phyloP scores from a whole-genome alignment of 2,329 filamentous ascomycete genomes.

The Pestalotiopsis sp. region DNA sequence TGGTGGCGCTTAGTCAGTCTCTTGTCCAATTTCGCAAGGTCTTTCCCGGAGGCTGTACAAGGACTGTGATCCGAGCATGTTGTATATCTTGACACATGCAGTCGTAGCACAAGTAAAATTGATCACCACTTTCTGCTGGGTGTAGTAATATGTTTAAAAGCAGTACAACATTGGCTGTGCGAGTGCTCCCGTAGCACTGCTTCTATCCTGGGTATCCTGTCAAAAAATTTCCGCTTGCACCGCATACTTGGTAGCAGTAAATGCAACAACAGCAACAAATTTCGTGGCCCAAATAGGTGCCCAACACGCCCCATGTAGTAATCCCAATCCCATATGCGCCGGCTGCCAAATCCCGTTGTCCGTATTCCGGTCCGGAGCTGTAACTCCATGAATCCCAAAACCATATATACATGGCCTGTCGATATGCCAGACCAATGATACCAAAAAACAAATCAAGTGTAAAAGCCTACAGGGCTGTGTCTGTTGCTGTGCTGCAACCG shows the following conservation, averaged over 20 bases:
- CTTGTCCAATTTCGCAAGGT: background rate
- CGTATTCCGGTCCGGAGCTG: background rate
- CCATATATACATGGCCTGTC: background rate
- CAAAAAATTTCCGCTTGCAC: background rate
- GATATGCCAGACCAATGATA: background rate
- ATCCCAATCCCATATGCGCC: background rate
- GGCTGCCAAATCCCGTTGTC: background rate
- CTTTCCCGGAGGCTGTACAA: background rate
- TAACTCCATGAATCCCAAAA: conserved; percentile 10
- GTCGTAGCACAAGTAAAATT: background rate
- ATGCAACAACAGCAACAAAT: background rate
- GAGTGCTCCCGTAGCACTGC: background rate
- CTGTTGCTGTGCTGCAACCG: background rate
- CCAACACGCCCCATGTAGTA: background rate
- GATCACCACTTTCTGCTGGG: background rate
- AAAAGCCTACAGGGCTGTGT: background rate
- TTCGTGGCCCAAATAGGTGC: background rate
- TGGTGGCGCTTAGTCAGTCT: background rate
- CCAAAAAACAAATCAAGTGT: background rate
- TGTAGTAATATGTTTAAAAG: background rate
- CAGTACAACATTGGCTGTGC: background rate
- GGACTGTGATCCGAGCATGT: background rate
- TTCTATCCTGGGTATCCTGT: background rate
- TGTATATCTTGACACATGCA: background rate
- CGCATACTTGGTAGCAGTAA: background rate